Conservation (phyloP, 345 rosid genomes). For the Odontarrhena argentea region DNA sequence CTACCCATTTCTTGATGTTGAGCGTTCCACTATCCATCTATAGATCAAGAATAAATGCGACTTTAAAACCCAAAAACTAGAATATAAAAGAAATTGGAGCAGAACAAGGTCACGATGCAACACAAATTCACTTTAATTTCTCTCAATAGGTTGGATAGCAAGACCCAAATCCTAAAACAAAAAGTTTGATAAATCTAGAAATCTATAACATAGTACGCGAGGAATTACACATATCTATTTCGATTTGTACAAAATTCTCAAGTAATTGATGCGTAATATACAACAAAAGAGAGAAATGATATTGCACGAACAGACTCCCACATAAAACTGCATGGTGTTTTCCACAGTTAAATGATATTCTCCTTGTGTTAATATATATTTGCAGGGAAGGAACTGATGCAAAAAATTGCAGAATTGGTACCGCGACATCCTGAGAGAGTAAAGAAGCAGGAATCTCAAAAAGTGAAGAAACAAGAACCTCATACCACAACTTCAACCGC, state of each 20-base stretch:
- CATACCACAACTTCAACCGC: constrained; percentile 54
- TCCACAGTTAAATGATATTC: constrained; percentile 10
- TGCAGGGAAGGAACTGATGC: constrained; percentile 89
- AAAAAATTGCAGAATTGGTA: constrained; percentile 83
- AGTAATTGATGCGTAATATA: background rate
- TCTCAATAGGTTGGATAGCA: background rate
- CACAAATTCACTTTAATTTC: constrained; percentile 1
- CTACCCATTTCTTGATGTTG: constrained; percentile 70
- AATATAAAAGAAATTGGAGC: background rate
- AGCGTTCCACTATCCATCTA: constrained; percentile 52
- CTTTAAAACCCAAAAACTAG: background rate
- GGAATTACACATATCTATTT: constrained; percentile 20
- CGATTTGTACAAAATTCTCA: constrained; percentile 4
- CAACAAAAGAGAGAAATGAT: constrained; percentile 58
- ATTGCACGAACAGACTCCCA: background rate
- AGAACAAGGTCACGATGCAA: background rate
- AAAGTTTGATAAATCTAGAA: background rate
- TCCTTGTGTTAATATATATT: constrained; percentile 18
- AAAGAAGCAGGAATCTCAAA: constrained; percentile 77
- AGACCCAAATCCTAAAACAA: background rate
- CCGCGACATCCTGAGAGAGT: constrained; percentile 85
- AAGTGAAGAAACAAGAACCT: constrained; percentile 78
- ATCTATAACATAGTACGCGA: background rate
- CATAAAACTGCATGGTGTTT: constrained; percentile 1
- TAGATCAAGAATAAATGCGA: background rate